Base-by-base conservation (phyloP, 140 eudicot species). In the Ambrosia hybrid region DNA sequence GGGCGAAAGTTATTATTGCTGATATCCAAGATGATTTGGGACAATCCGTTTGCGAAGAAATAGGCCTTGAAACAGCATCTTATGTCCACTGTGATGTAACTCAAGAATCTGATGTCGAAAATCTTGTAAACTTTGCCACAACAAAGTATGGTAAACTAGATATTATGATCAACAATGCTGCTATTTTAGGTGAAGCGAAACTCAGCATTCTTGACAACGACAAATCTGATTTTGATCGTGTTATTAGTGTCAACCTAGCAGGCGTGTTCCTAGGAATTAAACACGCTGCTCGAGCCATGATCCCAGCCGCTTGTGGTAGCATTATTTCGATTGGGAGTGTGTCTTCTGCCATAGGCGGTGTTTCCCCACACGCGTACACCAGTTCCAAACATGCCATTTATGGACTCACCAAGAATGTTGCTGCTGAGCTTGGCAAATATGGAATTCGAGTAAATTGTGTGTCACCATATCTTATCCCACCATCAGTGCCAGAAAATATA, bases 241-340 rank as follows among this genome's bases (percentile, higher is more conserved):
- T 79, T 17, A 49, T 84, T n/a, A 67, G 45, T 3, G 80, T 81
- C n/a, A 87, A 84, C 48, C 39, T 79, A 30, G 33, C 69, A 0
- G 83, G 87, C 5, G 73, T 73, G 14, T 82, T 82, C 56, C 67
- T 87, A 30, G 85, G 92, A 26, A 67, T 57, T 3, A 87, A 87
- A 49, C 87, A 87, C 13, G 92, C 83, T 0, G 87, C 93, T 7
- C 85, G 84, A 4, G 85, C 71, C 43, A 87, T 84, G 89, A 77
- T 87, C 43, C 87, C 82, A 0, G 49, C 71, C 6, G 45, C 66
- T 1, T 5, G 65, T 1, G 89, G 89, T 1, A 76, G 79, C 66
- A 84, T 87, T 30, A 82, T 87, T 3, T 58, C 78, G 6, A 52
- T 74, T 2, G 85, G 75, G 2, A 87, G 87, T 30, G 78, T 73